Base-by-base conservation (phyloP, 176 grass and related monocot species). In the Canna indica region DNA sequence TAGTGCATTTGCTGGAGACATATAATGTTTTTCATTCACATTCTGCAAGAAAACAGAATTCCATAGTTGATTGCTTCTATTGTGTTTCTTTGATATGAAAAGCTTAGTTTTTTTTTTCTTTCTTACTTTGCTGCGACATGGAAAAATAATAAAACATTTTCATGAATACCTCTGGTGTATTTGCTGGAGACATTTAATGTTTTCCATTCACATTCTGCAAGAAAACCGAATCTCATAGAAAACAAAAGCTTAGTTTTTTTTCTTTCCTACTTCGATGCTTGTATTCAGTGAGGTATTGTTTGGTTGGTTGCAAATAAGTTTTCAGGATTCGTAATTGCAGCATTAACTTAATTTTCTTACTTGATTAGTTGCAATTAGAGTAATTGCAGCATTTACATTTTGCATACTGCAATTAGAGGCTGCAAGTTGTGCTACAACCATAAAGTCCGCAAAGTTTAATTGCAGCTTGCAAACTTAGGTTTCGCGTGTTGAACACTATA, bases 131-230 rank as follows among this genome's bases (percentile, higher is more conserved):
- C 5, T 30, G 20, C 0, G 10, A 9, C 25, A 22, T 9, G 22
- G n/a, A 57, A 27, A 50, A 68, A 39, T 14, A 33, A 72, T 62
- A 28, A 59, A 35, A 62, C 18, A n/a, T 68, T 62, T 68, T 39
- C 32, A 34, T 76, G 60, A 75, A 58, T 42, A 8, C 50, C 31
- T 73, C 52, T 41, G 53, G 34, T 38, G 26, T 27, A 27, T 39
- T 56, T 73, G 22, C n/a, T 29, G 1, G 34, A 36, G 34, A n/a
- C 53, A 35, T 20, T 39, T 39, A 12, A 24, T 29, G 7, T 1
- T 53, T 56, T 48, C 31, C 27, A 32, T 2, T 31, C 15, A 48
- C 18, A 38, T 36, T 66, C 32, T 24, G 22, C 34, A 24, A 66
- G 33, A 38, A 39, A 38, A 38, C 32, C 0, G 18, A 39, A 10